Conservation (phyloP, 2,329 filamentous ascomycete genomes). For the Fusarium keratoplasticum region DNA sequence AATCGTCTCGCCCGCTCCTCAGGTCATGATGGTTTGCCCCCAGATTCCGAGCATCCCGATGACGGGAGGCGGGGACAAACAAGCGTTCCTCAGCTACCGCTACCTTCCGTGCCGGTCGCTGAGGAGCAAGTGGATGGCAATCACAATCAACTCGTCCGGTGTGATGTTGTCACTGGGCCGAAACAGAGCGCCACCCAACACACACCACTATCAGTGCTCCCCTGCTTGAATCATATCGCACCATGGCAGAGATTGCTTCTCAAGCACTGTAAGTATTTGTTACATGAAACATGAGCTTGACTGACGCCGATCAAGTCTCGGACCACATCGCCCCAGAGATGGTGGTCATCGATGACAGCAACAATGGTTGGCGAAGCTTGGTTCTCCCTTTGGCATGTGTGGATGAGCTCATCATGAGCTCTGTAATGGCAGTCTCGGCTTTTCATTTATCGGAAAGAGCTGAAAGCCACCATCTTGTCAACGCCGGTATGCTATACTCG, state of each 20-base stretch:
- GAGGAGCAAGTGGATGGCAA: not conserved
- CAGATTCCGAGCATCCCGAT: not conserved
- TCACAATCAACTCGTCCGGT: not conserved
- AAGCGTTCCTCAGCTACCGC: not conserved
- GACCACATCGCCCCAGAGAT: constrained; percentile 40
- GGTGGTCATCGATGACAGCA: constrained; percentile 34
- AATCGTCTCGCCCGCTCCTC: not conserved
- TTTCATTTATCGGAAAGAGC: constrained; percentile 34
- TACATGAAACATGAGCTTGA: not conserved
- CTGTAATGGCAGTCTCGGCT: constrained; percentile 42
- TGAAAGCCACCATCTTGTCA: not conserved
- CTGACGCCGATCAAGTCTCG: constrained; percentile 26
- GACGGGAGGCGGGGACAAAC: not conserved
- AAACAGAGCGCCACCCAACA: not conserved
- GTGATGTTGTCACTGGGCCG: not conserved
- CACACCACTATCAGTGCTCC: not conserved
- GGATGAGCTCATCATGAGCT: constrained; percentile 41
- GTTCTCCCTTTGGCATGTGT: constrained; percentile 32
- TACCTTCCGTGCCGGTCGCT: not conserved
- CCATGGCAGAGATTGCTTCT: constrained; percentile 15
- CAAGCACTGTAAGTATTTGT: constrained; percentile 23
- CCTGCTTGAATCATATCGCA: not conserved
- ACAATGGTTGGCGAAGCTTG: constrained; percentile 36
- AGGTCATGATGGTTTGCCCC: not conserved
- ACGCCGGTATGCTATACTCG: constrained; percentile 17